Evolutionary conservation across 495 filamentous ascomycete genomes (phyloP).

Genomic region (Lophiostoma macrostomum): DNA sequence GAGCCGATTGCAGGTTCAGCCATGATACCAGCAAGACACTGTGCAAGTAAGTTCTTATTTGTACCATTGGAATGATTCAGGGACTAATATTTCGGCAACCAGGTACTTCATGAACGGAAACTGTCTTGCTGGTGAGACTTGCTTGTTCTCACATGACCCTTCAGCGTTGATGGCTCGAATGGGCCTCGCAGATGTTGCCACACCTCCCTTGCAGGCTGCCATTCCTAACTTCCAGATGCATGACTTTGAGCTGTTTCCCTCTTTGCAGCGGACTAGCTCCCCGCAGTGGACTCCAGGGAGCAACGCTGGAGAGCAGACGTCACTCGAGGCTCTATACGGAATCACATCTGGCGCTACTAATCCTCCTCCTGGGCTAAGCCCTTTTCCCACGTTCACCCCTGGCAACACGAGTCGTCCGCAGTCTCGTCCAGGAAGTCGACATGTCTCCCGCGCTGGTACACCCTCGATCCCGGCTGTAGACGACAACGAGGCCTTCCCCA

Average conservation of each 20-base stretch:
- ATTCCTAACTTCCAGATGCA: slow-evolving; percentile 73
- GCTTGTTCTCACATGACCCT: slow-evolving; percentile 97
- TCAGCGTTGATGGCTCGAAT: slow-evolving; percentile 49
- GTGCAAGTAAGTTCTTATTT: slow-evolving; percentile 79
- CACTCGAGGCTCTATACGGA: slow-evolving; percentile 32
- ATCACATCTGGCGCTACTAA: slow-evolving; percentile 39
- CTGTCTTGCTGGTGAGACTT: slow-evolving; percentile 90
- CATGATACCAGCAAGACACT: slow-evolving; percentile 93
- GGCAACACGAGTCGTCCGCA: slow-evolving; percentile 57
- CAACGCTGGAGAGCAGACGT: slow-evolving; percentile 50
- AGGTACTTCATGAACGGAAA: slow-evolving; percentile 98
- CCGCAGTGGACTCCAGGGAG: slow-evolving; percentile 52
- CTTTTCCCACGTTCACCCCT: slow-evolving; percentile 32
- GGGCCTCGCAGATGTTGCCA: slow-evolving; percentile 46
- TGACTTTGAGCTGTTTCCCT: slow-evolving; percentile 87
- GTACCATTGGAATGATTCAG: slow-evolving; percentile 28
- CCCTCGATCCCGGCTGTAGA: slow-evolving; percentile 76
- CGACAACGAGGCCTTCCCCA: slow-evolving; percentile 94
- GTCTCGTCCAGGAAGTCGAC: slow-evolving; percentile 84
- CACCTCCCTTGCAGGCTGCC: slow-evolving; percentile 54
- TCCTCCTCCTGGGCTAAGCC: slow-evolving; percentile 62
- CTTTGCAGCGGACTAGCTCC: slow-evolving; percentile 57
- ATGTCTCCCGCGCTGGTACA: slow-evolving; percentile 66
- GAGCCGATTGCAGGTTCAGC: slow-evolving; percentile 95
- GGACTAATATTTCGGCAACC: slow-evolving; percentile 25